phyloP scores from a whole-genome alignment of 805 yeast species.

The Komagataella kurtzmanii region DNA sequence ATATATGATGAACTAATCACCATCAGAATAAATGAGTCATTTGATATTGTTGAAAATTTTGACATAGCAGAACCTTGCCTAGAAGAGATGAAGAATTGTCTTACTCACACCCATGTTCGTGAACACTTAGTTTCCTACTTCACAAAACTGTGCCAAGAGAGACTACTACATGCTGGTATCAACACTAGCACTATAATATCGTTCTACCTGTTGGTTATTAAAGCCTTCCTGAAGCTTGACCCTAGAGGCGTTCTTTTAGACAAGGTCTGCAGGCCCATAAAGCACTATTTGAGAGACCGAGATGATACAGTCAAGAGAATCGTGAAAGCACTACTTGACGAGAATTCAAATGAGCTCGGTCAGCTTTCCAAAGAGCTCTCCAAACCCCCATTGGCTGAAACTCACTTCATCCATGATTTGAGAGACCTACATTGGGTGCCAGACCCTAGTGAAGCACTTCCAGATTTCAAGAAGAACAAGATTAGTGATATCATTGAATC shows the following conservation, averaged over 20 bases:
- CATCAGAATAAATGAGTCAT: slow-evolving; percentile 46
- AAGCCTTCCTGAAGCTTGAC: slow-evolving; percentile 64
- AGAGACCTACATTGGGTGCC: slow-evolving; percentile 58
- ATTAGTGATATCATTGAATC: slow-evolving; percentile 61
- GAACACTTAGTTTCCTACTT: slow-evolving; percentile 37
- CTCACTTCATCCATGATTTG: slow-evolving; percentile 22
- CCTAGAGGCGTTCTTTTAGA: slow-evolving; percentile 78
- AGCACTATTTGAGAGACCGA: slow-evolving; percentile 57
- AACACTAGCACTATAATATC: slow-evolving; percentile 62
- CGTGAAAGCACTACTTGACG: slow-evolving; percentile 57
- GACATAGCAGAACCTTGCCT: slow-evolving; percentile 43
- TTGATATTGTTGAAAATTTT: slow-evolving; percentile 36
- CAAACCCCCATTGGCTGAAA: slow-evolving; percentile 13
- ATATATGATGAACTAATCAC: background rate
- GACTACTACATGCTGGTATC: slow-evolving; percentile 67
- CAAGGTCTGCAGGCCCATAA: slow-evolving; percentile 62
- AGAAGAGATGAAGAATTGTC: slow-evolving; percentile 40
- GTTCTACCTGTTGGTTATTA: slow-evolving; percentile 58
- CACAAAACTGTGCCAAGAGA: slow-evolving; percentile 24
- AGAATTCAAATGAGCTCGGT: slow-evolving; percentile 25
- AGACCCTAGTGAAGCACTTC: slow-evolving; percentile 84
- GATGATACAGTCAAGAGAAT: slow-evolving; percentile 59
- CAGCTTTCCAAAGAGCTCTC: slow-evolving; percentile 44
- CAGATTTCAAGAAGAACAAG: slow-evolving; percentile 55
- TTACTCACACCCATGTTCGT: slow-evolving; percentile 30